Percentiles rank a stretch among this genome's conserved stretches.
phyloP scores from a whole-genome alignment of 306 rosid species.

The Myrica gale region DNA sequence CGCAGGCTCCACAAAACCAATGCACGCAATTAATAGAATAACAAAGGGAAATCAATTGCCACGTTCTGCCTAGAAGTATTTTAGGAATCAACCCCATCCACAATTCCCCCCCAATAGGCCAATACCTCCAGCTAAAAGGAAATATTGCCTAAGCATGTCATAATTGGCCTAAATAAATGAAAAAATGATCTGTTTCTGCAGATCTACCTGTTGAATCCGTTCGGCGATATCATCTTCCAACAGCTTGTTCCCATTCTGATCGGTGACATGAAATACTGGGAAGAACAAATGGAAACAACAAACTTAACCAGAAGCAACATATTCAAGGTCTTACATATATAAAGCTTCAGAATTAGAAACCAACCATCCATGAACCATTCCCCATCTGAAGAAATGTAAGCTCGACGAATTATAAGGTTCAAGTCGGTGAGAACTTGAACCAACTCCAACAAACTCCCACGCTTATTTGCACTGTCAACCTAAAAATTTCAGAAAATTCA shows the following conservation, averaged over 20 bases:
- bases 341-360: constrained; percentile 13
- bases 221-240: constrained; percentile 72
- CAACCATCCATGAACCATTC: constrained; percentile 99
- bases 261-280: constrained; percentile 86
- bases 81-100: background rate
- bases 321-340: background rate
- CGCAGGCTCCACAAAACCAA: background rate
- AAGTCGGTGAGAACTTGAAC: constrained; percentile 94
- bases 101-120: background rate
- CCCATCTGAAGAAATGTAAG: constrained; percentile 96
- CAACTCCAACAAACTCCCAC: constrained; percentile 87
- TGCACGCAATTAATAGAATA: background rate
- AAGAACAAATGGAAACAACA: constrained; percentile 14
- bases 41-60: background rate
- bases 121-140: background rate
- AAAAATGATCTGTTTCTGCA: constrained; percentile 8
- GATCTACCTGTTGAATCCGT: constrained; percentile 88
- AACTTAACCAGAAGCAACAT: constrained; percentile 3
- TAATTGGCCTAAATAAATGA: background rate
- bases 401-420: constrained; percentile 76
- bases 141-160: background rate
- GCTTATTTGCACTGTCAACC: constrained; percentile 93
- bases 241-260: constrained; percentile 76
- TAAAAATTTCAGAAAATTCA: constrained; percentile 23
- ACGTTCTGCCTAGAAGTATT: background rate